phyloP scores from a whole-genome alignment of 345 rosid genomes.

The Viola odorata region DNA sequence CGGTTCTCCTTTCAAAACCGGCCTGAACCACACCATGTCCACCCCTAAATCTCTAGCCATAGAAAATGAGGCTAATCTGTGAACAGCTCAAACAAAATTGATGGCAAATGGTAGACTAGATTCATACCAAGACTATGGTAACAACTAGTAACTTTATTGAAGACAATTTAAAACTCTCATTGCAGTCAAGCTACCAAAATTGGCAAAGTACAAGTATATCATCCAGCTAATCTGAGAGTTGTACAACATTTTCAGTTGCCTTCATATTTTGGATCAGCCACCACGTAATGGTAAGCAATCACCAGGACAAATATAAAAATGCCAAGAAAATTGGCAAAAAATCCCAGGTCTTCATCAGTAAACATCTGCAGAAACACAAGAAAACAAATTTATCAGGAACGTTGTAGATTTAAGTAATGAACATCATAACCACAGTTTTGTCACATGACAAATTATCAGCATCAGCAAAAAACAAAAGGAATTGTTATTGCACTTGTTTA shows the following conservation, averaged over 20 bases:
- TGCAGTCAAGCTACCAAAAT: slow-evolving; percentile 1
- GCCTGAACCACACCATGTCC: too few relatives aligned
- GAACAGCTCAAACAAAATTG: too few relatives aligned
- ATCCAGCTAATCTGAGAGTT: neutral
- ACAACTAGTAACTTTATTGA: neutral
- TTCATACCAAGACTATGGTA: neutral
- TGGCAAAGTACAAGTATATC: slow-evolving; percentile 2
- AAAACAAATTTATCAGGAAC: neutral
- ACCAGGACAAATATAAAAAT: slow-evolving; percentile 65
- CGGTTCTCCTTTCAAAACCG: too few relatives aligned
- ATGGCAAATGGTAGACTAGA: too few relatives aligned
- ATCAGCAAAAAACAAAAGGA: too few relatives aligned
- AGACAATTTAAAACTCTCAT: neutral
- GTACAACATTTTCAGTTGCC: slow-evolving; percentile 34
- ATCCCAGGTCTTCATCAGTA: slow-evolving; percentile 71
- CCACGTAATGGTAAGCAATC: slow-evolving; percentile 72
- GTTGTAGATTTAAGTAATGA: too few relatives aligned
- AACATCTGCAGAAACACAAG: slow-evolving; percentile 62
- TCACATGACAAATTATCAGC: too few relatives aligned
- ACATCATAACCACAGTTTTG: too few relatives aligned
- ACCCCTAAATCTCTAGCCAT: too few relatives aligned
- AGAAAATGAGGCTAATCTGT: too few relatives aligned
- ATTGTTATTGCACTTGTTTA: too few relatives aligned
- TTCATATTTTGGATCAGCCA: slow-evolving; percentile 86
- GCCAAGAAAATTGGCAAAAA: slow-evolving; percentile 76